Evolutionary conservation across 2,329 filamentous ascomycete genomes (phyloP).

Genomic region (Colletotrichum sojae): DNA sequence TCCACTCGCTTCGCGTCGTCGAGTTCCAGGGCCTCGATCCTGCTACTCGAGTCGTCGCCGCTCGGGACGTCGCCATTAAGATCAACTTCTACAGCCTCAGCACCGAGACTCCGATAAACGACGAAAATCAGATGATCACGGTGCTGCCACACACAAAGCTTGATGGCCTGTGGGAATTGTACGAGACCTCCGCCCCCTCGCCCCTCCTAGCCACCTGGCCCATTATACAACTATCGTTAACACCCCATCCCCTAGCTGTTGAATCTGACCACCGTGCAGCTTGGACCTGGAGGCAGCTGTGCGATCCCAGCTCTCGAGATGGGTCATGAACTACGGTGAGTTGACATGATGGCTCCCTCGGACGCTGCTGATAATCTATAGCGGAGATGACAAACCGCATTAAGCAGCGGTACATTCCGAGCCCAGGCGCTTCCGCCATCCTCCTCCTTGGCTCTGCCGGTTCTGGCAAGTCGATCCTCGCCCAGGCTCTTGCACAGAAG

Average conservation of each 20-base stretch:
- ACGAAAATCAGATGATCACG: background rate
- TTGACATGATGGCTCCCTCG: background rate
- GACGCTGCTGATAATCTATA: background rate
- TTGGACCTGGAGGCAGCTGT: background rate
- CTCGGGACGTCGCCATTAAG: slow-evolving; percentile 34
- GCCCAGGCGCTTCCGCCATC: background rate
- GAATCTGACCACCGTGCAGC: background rate
- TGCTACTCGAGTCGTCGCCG: slow-evolving; percentile 7
- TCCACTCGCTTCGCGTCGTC: slow-evolving; percentile 35
- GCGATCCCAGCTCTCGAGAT: background rate
- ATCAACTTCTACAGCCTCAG: slow-evolving; percentile 29
- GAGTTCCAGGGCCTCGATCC: slow-evolving; percentile 37
- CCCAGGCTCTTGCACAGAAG: slow-evolving; percentile 1
- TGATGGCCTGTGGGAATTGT: slow-evolving; percentile 37
- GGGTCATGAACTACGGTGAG: background rate
- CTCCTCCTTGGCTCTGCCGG: background rate
- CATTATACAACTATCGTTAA: slow-evolving; percentile 1
- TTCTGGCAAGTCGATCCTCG: background rate
- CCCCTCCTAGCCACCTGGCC: too few species aligned
- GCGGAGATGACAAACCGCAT: background rate
- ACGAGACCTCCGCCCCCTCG: background rate
- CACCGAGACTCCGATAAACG: slow-evolving; percentile 3
- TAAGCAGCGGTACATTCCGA: background rate
- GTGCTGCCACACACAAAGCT: slow-evolving; percentile 15
- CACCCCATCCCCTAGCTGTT: slow-evolving; percentile 4